A percentile compares a stretch with the other conserved stretches of the same genome.
Evolutionary conservation across 2,329 filamentous ascomycete genomes (phyloP).

Genomic region (Zymoseptoria brevis): DNA sequence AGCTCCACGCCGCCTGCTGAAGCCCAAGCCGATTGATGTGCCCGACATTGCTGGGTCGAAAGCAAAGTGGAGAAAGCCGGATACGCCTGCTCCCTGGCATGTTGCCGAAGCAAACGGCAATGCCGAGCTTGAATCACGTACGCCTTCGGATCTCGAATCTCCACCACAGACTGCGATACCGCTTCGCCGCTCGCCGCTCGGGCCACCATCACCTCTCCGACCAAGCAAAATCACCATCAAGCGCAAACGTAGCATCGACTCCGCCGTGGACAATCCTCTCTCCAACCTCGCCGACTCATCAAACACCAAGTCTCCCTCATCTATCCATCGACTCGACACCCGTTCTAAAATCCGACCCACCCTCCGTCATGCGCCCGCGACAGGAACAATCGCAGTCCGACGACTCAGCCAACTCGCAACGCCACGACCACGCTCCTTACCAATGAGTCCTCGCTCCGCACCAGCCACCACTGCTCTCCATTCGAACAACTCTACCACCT

Average conservation of each 20-base stretch:
- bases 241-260: background rate
- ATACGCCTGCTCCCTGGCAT: slow-evolving; percentile 10
- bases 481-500: too few species aligned
- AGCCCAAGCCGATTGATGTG: background rate
- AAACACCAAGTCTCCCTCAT: background rate
- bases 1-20: background rate
- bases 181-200: background rate
- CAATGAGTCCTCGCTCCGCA: background rate
- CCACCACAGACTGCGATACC: background rate
- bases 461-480: too few species aligned
- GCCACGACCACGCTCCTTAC: background rate
- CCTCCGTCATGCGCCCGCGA: background rate
- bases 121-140: background rate
- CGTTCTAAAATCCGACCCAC: background rate
- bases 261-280: background rate
- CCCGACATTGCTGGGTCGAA: background rate
- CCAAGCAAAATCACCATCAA: background rate
- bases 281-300: background rate
- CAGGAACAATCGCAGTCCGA: background rate
- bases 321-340: background rate
- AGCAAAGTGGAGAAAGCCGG: slow-evolving; percentile 3
- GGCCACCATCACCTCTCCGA: background rate
- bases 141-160: background rate
- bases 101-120: background rate
- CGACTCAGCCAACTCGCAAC: background rate